These are phyloP conservation scores for Lathyrus sativus DNA, from an alignment of 306 rosid genomes.

Conservation along the genomic window DNA sequence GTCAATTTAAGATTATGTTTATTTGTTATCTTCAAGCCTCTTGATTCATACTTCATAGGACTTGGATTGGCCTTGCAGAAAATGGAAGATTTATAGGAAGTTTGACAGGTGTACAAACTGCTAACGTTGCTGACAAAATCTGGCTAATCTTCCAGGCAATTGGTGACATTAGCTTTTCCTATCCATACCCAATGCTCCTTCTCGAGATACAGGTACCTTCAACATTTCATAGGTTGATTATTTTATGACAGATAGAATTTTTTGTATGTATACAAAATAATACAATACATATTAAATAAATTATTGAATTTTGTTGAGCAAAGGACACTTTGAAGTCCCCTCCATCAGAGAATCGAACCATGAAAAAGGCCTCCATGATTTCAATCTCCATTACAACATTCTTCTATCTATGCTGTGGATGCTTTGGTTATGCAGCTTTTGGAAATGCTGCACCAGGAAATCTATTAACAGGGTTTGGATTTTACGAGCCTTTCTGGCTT, in stretches of 20 bases:
- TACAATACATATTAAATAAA: neutral
- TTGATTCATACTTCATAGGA: neutral
- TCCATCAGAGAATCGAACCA: conserved; percentile 77
- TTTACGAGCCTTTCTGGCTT: conserved; percentile 88
- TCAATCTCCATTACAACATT: conserved; percentile 71
- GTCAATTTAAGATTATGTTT: conserved; percentile 5
- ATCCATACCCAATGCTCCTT: conserved; percentile 75
- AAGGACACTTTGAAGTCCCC: conserved; percentile 80
- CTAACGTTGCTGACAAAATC: conserved; percentile 51
- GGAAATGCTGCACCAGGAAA: conserved; percentile 82
- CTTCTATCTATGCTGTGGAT: conserved; percentile 87
- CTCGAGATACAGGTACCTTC: conserved; percentile 63
- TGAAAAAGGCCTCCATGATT: conserved; percentile 72
- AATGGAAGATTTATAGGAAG: conserved; percentile 75
- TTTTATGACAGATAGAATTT: neutral
- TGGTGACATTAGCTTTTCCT: conserved; percentile 81
- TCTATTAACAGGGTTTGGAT: conserved; percentile 80
- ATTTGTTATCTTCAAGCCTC: no score
- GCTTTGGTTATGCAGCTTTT: conserved; percentile 92
- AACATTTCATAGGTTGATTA: neutral
- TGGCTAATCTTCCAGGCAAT: conserved; percentile 77
- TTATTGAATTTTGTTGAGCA: neutral
- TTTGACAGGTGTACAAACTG: conserved; percentile 55
- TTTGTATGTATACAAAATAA: no score
- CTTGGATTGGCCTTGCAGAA: conserved; percentile 53